Evolutionary conservation across 1,139 yeast species (phyloP), one percentile per base, ranked within the genome.

Genomic region (Hansenula lynferdii): DNA sequence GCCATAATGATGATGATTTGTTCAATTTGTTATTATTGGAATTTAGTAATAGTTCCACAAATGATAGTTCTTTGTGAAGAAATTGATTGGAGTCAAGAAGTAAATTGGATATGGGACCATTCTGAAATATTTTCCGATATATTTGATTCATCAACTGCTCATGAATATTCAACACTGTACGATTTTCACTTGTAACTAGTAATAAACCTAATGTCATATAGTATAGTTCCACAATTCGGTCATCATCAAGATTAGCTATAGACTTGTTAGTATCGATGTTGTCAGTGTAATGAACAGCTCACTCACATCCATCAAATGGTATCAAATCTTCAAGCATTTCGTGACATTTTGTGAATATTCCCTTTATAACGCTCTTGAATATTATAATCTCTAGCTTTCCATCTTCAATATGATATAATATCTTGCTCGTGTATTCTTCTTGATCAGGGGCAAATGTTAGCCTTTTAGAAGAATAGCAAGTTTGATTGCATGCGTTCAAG

Each of bases 1-100:
- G 44, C 75, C 75, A 71, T 27, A 69, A 40, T 4, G 65, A 59
- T 5, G 69, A 63, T 0, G 75, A 69, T 48, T 70, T 71, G 48
- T 71, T 71, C 4, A 69, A 47, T 34, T 59, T 59, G 35, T 65
- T 60, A 28, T 58, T 55, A 19, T 63, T 54, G 11, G 67, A 64
- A 4, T 62, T 61, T 22, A 71, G 48, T 3, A 65, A 42, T 8
- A 61, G 41, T 33, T 55, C 56, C 0, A 63, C 26, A 3, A 60
- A 33, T 9, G 19, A 30, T 3, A 61, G 20, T 42, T 64, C 69
- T 10, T 43, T 42, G 5, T 34, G 17, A 8, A 61, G 33, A 17
- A 58, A 45, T 1, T 24, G 24, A 1, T 14, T 8, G 1, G 43
- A 37, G 11, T 44, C 47, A 15, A 49, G 24, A 2, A 44, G 23